Conservation (phyloP, 1,284 basidiomycete species). For the Austroboletus novae-zelandiae region DNA sequence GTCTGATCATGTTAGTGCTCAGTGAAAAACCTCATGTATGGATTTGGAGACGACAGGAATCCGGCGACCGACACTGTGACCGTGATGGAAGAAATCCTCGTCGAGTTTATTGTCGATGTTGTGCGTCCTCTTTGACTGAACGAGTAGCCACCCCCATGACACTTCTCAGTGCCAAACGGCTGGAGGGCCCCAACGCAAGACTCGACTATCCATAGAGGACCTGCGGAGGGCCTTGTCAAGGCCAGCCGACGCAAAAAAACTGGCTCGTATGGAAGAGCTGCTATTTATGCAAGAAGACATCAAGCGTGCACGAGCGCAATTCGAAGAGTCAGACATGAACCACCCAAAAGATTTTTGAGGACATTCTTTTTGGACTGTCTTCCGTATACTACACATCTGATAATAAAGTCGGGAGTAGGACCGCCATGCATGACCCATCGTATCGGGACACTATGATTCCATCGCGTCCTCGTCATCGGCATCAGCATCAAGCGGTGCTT, state of each 20-base stretch:
- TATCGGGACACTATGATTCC: conserved; percentile 46
- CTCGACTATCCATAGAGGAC: conserved; percentile 78
- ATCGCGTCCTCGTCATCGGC: conserved; percentile 52
- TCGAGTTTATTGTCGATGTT: conserved; percentile 89
- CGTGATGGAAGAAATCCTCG: conserved; percentile 92
- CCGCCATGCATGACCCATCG: too few relatives aligned
- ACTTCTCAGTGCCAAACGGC: conserved; percentile 65
- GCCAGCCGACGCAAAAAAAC: conserved; percentile 81
- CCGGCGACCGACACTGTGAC: conserved; percentile 84
- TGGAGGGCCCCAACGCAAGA: conserved; percentile 62
- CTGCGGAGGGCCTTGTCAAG: conserved; percentile 71
- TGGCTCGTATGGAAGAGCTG: conserved; percentile 85
- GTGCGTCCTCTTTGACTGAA: conserved; percentile 45
- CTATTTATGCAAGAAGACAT: conserved; percentile 91
- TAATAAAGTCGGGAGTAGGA: too few relatives aligned
- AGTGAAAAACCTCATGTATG: conserved; percentile 92
- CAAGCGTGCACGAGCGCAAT: conserved; percentile 81
- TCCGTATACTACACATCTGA: conserved; percentile 4
- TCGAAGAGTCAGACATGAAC: conserved; percentile 64
- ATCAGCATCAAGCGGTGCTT: conserved; percentile 24
- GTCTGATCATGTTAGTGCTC: conserved; percentile 9
- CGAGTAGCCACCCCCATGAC: conserved; percentile 8
- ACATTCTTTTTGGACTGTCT: not conserved
- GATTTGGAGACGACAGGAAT: conserved; percentile 90
- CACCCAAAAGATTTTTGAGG: conserved; percentile 46